Percentiles rank a stretch among this genome's conserved stretches.
phyloP scores from a whole-genome alignment of 163 green algal genomes.

The Volvox carteri region DNA sequence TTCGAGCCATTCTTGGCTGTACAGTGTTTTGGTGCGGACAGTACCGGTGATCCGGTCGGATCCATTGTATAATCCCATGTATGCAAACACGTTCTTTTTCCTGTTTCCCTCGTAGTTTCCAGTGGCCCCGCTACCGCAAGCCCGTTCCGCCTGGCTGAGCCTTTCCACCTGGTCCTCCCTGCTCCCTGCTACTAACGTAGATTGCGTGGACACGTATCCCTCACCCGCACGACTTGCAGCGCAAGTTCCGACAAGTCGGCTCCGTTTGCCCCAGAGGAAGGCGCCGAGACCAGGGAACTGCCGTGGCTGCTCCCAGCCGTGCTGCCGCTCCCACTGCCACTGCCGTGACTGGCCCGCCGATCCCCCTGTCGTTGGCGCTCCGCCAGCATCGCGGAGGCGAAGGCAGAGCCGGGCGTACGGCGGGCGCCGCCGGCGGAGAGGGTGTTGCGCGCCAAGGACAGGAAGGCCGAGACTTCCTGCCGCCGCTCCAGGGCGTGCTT shows the following conservation, averaged over 20 bases:
- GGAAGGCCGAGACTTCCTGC: conserved; percentile 16
- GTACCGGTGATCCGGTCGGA: no score
- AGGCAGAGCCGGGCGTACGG: background rate
- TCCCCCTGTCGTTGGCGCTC: background rate
- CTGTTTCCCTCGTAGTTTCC: no score
- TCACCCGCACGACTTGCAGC: conserved; percentile 28
- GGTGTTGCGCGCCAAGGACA: background rate
- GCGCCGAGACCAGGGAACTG: background rate
- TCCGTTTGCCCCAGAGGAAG: conserved; percentile 16
- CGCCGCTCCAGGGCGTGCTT: conserved; percentile 19
- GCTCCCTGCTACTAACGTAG: no score
- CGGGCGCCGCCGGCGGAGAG: background rate
- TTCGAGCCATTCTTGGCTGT: no score
- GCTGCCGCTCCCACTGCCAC: background rate
- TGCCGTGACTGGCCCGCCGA: background rate
- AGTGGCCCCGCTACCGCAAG: no score
- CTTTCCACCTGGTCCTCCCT: no score
- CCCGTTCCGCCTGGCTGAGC: no score
- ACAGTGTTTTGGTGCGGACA: no score
- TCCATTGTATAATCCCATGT: no score
- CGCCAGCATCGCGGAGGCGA: background rate
- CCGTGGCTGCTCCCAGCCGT: conserved; percentile 1
- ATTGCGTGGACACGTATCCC: background rate
- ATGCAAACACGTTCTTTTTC: no score
- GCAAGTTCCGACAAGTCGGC: conserved; percentile 18